Conservation (phyloP, 495 filamentous ascomycete genomes). For the Daldinia bambusicola region DNA sequence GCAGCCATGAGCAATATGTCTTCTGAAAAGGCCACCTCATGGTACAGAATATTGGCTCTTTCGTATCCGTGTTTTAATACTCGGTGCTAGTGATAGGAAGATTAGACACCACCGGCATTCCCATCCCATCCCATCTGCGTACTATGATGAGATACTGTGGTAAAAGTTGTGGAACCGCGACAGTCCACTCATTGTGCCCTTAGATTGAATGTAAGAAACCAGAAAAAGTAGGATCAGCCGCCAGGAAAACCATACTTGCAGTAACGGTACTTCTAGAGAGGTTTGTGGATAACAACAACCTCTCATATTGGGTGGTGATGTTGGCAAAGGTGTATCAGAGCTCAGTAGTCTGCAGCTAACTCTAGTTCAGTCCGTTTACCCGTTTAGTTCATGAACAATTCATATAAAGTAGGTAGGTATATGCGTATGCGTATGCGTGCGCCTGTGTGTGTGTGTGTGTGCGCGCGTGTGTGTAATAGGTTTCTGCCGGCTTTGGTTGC, state of each 20-base stretch:
- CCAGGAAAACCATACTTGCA: constrained; percentile 40
- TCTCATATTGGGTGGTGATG: constrained; percentile 40
- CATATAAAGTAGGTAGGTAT: constrained; percentile 3
- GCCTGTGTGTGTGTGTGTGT: no score
- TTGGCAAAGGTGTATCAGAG: constrained; percentile 36
- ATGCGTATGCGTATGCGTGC: no score
- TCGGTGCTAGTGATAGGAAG: constrained; percentile 13
- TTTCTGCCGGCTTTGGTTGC: constrained; percentile 39
- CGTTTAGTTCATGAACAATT: constrained; percentile 29
- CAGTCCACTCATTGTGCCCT: constrained; percentile 36
- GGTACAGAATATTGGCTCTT: constrained; percentile 13
- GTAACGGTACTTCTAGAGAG: constrained; percentile 36
- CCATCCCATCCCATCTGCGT: constrained; percentile 30
- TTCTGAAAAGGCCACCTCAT: constrained; percentile 12
- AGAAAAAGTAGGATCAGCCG: constrained; percentile 44
- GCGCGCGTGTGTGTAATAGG: constrained; percentile 20
- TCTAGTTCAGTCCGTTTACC: constrained; percentile 35
- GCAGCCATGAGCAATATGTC: constrained; percentile 5
- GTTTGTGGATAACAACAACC: constrained; percentile 39
- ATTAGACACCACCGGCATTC: constrained; percentile 17
- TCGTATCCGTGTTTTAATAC: constrained; percentile 18
- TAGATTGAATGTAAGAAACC: constrained; percentile 38
- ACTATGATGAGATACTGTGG: constrained; percentile 35
- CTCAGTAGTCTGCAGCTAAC: constrained; percentile 35
- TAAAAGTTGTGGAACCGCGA: constrained; percentile 42